Conservation (phyloP, 345 rosid species). For the Cardiospermum halicacabum region DNA sequence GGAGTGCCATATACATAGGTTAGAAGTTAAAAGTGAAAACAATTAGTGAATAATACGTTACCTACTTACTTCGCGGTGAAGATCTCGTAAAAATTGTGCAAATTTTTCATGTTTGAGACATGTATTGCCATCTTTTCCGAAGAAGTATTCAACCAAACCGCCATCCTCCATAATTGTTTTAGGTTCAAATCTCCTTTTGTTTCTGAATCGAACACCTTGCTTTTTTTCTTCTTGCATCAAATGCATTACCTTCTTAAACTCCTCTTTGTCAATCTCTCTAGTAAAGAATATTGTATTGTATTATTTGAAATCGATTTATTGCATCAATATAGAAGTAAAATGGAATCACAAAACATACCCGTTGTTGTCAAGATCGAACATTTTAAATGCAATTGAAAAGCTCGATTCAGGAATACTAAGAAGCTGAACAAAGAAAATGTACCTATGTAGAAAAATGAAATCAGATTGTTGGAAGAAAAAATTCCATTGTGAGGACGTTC, state of each 20-base stretch:
- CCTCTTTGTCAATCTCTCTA: constrained; percentile 58
- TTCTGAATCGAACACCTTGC: constrained; percentile 40
- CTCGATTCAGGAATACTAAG: constrained; percentile 69
- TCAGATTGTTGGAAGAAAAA: neutral
- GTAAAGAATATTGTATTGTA: neutral
- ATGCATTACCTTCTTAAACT: constrained; percentile 64
- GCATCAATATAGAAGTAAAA: too few species aligned
- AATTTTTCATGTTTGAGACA: constrained; percentile 51
- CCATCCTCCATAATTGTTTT: constrained; percentile 40
- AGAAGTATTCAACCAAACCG: constrained; percentile 56
- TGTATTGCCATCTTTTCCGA: constrained; percentile 53
- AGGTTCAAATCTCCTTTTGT: constrained; percentile 36
- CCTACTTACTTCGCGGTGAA: constrained; percentile 49
- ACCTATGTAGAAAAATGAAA: constrained; percentile 30
- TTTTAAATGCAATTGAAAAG: constrained; percentile 60
- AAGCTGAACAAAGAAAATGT: constrained; percentile 60
- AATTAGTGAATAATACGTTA: neutral
- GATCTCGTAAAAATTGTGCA: constrained; percentile 45
- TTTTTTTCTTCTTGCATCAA: constrained; percentile 53
- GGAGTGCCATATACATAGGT: too few species aligned
- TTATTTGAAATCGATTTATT: too few species aligned
- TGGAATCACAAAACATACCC: constrained; percentile 32
- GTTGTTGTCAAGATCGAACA: constrained; percentile 55
- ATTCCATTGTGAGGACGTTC: too few species aligned
- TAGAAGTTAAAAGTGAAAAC: too few species aligned